phyloP scores from a whole-genome alignment of 2,329 filamentous ascomycete genomes.

The Zelopaecilomyces penicillatus region DNA sequence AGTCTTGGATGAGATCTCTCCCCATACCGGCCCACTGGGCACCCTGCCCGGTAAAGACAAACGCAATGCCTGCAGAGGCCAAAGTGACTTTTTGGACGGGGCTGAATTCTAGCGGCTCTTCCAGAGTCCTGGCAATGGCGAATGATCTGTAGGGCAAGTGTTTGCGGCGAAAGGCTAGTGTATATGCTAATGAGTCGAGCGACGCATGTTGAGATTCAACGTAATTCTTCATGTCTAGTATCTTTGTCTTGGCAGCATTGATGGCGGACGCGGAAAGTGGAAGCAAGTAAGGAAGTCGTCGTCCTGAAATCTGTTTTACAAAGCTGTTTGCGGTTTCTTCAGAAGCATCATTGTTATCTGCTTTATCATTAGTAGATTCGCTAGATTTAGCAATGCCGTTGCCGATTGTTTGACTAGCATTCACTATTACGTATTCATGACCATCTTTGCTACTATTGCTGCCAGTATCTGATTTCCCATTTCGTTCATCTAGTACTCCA shows the following conservation, averaged over 20 bases:
- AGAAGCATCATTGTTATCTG: too few relatives aligned
- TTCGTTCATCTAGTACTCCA: too few relatives aligned
- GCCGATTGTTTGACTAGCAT: too few relatives aligned
- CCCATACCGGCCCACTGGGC: slow-evolving; percentile 24
- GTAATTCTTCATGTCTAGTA: slow-evolving; percentile 14
- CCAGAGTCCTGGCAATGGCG: neutral
- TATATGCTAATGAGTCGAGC: slow-evolving; percentile 3
- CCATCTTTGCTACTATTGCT: too few relatives aligned
- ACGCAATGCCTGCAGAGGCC: neutral
- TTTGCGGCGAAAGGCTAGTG: slow-evolving; percentile 14
- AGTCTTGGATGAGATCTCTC: slow-evolving; percentile 17
- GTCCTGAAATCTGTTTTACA: too few relatives aligned
- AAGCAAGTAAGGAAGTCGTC: neutral
- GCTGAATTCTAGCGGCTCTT: neutral
- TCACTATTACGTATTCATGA: too few relatives aligned
- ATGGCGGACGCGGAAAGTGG: slow-evolving; percentile 3
- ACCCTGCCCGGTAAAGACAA: slow-evolving; percentile 23
- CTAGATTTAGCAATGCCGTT: too few relatives aligned
- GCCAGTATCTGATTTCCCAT: too few relatives aligned
- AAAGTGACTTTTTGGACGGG: neutral
- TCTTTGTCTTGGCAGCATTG: neutral
- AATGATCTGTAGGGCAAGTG: slow-evolving; percentile 5
- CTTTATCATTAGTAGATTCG: too few relatives aligned
- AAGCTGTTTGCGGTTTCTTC: too few relatives aligned
- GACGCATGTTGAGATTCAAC: slow-evolving; percentile 8